A percentile compares a stretch with the other conserved stretches of the same genome.
Evolutionary conservation across 75 land plant species (phyloP).

Genomic region (Picea sitchensis): DNA sequence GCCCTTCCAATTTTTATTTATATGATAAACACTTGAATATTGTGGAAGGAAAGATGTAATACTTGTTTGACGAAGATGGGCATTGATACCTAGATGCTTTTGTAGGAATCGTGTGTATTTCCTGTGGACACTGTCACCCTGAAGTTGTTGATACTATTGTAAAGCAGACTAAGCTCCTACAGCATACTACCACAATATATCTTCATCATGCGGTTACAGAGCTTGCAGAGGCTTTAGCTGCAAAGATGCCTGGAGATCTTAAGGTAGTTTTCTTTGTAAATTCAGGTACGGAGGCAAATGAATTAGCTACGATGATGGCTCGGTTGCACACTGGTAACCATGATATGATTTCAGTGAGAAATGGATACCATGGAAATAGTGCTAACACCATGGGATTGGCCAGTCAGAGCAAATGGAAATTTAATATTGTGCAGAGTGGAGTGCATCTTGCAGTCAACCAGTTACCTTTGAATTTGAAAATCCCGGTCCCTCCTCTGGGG

Average conservation of each 20-base stretch:
- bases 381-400: conserved; percentile 91
- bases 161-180: conserved; percentile 64
- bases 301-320: conserved; percentile 91
- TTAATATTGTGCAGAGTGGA: conserved; percentile 66
- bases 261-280: conserved; percentile 95
- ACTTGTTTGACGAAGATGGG: conserved; percentile 87
- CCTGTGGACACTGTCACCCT: conserved; percentile 95
- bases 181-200: conserved; percentile 85
- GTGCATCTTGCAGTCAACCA: conserved; percentile 91
- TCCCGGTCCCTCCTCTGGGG: too few relatives aligned
- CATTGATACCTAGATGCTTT: conserved; percentile 86
- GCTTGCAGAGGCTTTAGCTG: conserved; percentile 92
- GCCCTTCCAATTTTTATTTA: conserved; percentile 76
- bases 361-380: conserved; percentile 91
- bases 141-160: conserved; percentile 79
- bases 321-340: conserved; percentile 78
- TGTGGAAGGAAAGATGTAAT: conserved; percentile 96
- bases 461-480: too few relatives aligned
- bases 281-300: conserved; percentile 97
- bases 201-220: conserved; percentile 83
- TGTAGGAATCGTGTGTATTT: conserved; percentile 92
- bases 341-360: conserved; percentile 81
- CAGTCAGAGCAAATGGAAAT: conserved; percentile 82
- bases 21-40: conserved; percentile 81
- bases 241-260: conserved; percentile 86